A percentile compares a stretch with the other conserved stretches of the same genome.
These are phyloP conservation scores for Hypoxylon sp. DNA, from an alignment of 2,329 filamentous ascomycete genomes.

Conservation along the genomic window DNA sequence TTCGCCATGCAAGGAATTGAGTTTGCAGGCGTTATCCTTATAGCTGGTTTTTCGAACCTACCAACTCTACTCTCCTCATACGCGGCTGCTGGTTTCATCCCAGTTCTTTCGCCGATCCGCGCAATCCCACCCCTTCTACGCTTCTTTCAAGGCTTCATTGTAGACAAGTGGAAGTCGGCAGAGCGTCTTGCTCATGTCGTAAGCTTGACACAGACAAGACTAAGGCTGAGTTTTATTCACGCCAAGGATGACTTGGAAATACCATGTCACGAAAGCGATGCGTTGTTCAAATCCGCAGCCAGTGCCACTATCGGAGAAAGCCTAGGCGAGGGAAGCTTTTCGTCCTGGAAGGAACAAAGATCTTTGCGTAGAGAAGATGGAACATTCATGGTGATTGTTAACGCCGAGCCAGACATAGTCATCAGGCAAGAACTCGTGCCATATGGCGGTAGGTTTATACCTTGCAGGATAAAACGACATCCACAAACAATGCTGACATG, in stretches of 20 bases:
- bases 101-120: conserved; percentile 81
- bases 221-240: conserved; percentile 82
- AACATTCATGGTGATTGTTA: conserved; percentile 65
- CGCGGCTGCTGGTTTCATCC: conserved; percentile 81
- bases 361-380: conserved; percentile 62
- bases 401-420: conserved; percentile 61
- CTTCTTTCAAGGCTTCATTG: conserved; percentile 73
- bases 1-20: conserved; percentile 73
- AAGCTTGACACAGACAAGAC: conserved; percentile 63
- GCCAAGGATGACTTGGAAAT: conserved; percentile 88
- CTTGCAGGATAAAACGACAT: not conserved
- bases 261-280: conserved; percentile 77
- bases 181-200: conserved; percentile 74
- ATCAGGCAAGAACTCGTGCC: conserved; percentile 69
- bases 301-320: conserved; percentile 62
- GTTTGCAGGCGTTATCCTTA: conserved; percentile 84
- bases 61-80: conserved; percentile 82
- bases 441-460: conserved; percentile 65
- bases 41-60: conserved; percentile 84
- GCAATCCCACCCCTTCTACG: conserved; percentile 75
- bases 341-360: conserved; percentile 62
- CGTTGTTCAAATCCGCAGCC: conserved; percentile 72
- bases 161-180: conserved; percentile 86
- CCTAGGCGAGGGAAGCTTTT: conserved; percentile 58
- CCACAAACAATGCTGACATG: conserved; percentile 5